These are phyloP conservation scores for Ophiostoma novo-ulmi DNA, from an alignment of 2,329 filamentous ascomycete species.

Conservation along the genomic window DNA sequence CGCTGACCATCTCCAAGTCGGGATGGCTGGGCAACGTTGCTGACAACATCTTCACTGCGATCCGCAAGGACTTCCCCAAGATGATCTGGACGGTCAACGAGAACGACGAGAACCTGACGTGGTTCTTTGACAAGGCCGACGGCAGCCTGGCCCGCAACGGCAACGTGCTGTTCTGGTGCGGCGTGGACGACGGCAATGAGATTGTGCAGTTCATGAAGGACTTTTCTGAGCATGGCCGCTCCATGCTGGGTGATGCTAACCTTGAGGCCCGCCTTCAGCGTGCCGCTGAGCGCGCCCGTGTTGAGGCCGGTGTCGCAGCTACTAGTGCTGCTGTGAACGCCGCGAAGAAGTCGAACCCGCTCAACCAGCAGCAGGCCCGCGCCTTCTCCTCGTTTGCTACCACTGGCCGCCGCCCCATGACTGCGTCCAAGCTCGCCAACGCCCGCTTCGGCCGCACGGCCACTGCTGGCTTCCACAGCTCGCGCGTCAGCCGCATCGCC, in stretches of 20 bases:
- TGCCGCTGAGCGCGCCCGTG: constrained; percentile 56
- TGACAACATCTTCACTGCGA: constrained; percentile 87
- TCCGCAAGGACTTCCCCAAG: constrained; percentile 89
- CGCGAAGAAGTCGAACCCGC: constrained; percentile 24
- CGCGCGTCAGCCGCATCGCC: constrained; percentile 47
- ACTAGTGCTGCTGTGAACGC: constrained; percentile 19
- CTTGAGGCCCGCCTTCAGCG: constrained; percentile 78
- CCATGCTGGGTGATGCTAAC: constrained; percentile 86
- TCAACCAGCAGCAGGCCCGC: constrained; percentile 48
- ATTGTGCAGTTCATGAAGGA: constrained; percentile 79
- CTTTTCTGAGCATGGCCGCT: constrained; percentile 73
- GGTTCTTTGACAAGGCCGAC: constrained; percentile 97
- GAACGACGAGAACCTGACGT: constrained; percentile 92
- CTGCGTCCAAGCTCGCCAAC: constrained; percentile 34
- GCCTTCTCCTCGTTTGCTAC: constrained; percentile 56
- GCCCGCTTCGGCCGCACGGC: constrained; percentile 24
- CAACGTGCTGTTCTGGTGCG: constrained; percentile 95
- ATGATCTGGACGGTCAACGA: constrained; percentile 95
- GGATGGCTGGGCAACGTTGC: constrained; percentile 93
- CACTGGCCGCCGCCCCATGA: constrained; percentile 30
- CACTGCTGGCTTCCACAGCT: constrained; percentile 24
- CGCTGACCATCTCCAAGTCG: constrained; percentile 86
- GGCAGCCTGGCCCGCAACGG: constrained; percentile 81
- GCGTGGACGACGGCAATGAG: constrained; percentile 74
- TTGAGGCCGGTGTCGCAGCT: constrained; percentile 36